These are phyloP conservation scores for Pichia sp. DNA, from an alignment of 1,139 yeast species.

Conservation along the genomic window DNA sequence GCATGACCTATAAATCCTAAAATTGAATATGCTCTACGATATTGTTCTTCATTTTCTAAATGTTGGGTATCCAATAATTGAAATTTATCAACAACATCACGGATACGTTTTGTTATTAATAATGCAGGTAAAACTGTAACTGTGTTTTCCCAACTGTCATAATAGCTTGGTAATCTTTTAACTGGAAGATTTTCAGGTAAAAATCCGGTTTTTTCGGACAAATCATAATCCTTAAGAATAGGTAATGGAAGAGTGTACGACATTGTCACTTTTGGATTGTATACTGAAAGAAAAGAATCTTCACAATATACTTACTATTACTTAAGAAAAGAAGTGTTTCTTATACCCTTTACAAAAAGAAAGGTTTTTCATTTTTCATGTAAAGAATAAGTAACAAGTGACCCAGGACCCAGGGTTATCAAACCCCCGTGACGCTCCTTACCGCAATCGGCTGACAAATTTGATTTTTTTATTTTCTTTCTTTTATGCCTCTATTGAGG, in stretches of 20 bases:
- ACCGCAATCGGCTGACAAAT: too few species aligned
- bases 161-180: constrained; percentile 49
- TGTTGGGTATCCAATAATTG: constrained; percentile 45
- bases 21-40: constrained; percentile 74
- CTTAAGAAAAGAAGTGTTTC: too few species aligned
- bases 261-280: constrained; percentile 12
- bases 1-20: constrained; percentile 81
- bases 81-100: constrained; percentile 53
- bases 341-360: too few species aligned
- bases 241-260: constrained; percentile 34
- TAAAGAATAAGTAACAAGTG: too few species aligned
- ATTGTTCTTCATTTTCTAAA: constrained; percentile 42
- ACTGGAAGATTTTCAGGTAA: constrained; percentile 67
- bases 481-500: too few species aligned
- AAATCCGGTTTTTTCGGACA: constrained; percentile 69
- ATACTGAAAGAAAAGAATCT: too few species aligned
- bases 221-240: constrained; percentile 55
- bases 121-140: constrained; percentile 66
- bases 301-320: too few species aligned
- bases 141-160: constrained; percentile 72
- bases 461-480: too few species aligned
- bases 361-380: too few species aligned
- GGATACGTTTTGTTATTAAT: constrained; percentile 56
- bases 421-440: too few species aligned
- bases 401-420: too few species aligned